phyloP scores from a whole-genome alignment of 1,284 basidiomycete genomes.

The Pascua sp. region DNA sequence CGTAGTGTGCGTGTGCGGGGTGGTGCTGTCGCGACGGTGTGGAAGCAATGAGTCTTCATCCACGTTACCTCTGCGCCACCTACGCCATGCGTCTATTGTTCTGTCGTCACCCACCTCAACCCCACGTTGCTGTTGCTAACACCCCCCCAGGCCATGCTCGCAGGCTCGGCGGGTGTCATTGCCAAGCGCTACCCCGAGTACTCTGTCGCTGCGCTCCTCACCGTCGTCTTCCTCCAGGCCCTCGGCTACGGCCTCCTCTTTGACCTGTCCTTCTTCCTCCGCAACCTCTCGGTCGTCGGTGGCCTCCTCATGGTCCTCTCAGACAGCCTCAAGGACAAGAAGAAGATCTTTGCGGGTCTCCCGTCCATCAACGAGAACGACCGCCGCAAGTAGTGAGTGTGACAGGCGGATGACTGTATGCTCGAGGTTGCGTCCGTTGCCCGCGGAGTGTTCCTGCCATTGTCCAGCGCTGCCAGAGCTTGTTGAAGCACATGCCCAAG shows the following conservation, averaged over 20 bases:
- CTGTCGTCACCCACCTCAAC: background rate
- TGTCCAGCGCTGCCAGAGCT: too few relatives aligned
- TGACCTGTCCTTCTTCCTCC: slow-evolving; percentile 99
- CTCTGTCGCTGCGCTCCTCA: slow-evolving; percentile 81
- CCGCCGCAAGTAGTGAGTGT: slow-evolving; percentile 92
- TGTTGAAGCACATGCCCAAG: too few relatives aligned
- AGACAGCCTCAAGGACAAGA: slow-evolving; percentile 83
- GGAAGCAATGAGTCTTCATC: background rate
- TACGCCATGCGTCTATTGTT: background rate
- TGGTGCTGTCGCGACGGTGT: background rate
- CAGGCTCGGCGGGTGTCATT: slow-evolving; percentile 83
- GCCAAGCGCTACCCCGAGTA: slow-evolving; percentile 82
- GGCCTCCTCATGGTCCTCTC: slow-evolving; percentile 97
- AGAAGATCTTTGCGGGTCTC: slow-evolving; percentile 86
- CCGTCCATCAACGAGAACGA: slow-evolving; percentile 90
- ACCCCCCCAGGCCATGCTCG: slow-evolving; percentile 74
- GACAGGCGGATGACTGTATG: too few relatives aligned
- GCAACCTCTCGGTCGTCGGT: slow-evolving; percentile 86
- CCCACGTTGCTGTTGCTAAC: slow-evolving; percentile 5
- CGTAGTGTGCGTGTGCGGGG: too few relatives aligned
- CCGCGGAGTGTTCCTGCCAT: too few relatives aligned
- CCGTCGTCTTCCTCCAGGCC: slow-evolving; percentile 90
- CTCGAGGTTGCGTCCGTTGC: background rate
- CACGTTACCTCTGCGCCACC: too few relatives aligned
- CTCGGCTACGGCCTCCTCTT: slow-evolving; percentile 93